phyloP scores from a whole-genome alignment of 2,329 filamentous ascomycete genomes.

The Neofusicoccum sp. region DNA sequence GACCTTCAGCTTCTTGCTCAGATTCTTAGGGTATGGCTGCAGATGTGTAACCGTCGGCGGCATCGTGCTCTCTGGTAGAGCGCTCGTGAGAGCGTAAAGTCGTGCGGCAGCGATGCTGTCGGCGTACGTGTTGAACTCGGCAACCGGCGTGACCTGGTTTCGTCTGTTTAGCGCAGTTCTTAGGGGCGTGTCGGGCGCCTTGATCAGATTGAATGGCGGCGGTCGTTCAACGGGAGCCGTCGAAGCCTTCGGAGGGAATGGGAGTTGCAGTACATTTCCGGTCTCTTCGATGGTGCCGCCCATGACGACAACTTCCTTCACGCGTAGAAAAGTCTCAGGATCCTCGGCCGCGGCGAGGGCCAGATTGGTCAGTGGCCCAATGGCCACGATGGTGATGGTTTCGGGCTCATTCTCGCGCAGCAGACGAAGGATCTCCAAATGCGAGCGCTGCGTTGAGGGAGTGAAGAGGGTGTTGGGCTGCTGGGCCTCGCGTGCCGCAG shows the following conservation, averaged over 20 bases:
- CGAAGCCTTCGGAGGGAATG: slow-evolving; percentile 24
- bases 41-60: slow-evolving; percentile 52
- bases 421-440: slow-evolving; percentile 86
- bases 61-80: slow-evolving; percentile 73
- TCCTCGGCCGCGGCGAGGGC: slow-evolving; percentile 86
- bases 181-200: slow-evolving; percentile 36
- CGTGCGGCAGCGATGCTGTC: slow-evolving; percentile 58
- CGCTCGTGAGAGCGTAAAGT: slow-evolving; percentile 50
- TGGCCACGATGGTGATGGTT: slow-evolving; percentile 83
- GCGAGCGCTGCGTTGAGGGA: slow-evolving; percentile 69
- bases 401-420: slow-evolving; percentile 77
- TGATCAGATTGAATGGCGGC: slow-evolving; percentile 40
- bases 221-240: slow-evolving; percentile 24
- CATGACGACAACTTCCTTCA: slow-evolving; percentile 93
- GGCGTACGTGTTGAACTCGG: slow-evolving; percentile 94
- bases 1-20: slow-evolving; percentile 43
- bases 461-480: slow-evolving; percentile 59
- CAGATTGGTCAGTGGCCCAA: slow-evolving; percentile 91
- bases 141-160: slow-evolving; percentile 66
- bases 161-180: slow-evolving; percentile 30
- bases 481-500: slow-evolving; percentile 37
- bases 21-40: slow-evolving; percentile 40
- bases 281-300: slow-evolving; percentile 76
- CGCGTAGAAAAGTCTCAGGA: slow-evolving; percentile 81
- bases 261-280: slow-evolving; percentile 62